phyloP scores from a whole-genome alignment of 441 rosid genomes.

The Corymbia citriodora region DNA sequence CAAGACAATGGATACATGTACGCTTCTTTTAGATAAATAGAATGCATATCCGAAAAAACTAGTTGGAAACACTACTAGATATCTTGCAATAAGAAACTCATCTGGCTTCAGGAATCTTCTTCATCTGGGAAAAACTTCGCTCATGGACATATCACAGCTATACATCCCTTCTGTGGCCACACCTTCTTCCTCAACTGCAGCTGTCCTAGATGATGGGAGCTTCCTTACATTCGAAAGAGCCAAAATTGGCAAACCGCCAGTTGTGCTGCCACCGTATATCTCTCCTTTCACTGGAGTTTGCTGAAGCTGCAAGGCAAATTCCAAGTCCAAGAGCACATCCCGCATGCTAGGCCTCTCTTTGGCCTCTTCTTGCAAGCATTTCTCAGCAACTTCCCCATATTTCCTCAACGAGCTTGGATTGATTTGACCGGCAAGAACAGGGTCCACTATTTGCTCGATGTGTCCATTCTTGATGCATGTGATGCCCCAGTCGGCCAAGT shows the following conservation, averaged over 20 bases:
- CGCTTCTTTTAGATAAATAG: not conserved
- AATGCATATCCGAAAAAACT: not conserved
- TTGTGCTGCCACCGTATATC: conserved; percentile 20
- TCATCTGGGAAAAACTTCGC: not conserved
- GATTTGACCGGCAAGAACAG: not conserved
- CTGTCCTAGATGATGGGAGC: not conserved
- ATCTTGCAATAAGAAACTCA: not conserved
- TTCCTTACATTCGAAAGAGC: not conserved
- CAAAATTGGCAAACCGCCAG: conserved; percentile 13
- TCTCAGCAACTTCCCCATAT: not conserved
- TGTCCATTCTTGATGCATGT: not conserved
- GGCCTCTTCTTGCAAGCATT: not conserved
- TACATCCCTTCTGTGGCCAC: conserved; percentile 2
- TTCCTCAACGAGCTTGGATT: not conserved
- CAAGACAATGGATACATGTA: not conserved
- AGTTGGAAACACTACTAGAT: not conserved
- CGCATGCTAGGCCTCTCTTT: conserved; percentile 63
- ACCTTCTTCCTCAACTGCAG: not conserved
- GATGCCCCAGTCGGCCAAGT: not conserved
- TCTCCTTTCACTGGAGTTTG: conserved; percentile 11
- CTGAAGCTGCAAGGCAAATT: conserved; percentile 88
- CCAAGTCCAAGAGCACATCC: conserved; percentile 94
- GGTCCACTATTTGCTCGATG: not conserved
- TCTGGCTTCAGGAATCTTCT: not conserved
- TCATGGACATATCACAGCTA: not conserved